Conservation (phyloP, 164 flowering plant species). For the Warburgia ugandensis region DNA sequence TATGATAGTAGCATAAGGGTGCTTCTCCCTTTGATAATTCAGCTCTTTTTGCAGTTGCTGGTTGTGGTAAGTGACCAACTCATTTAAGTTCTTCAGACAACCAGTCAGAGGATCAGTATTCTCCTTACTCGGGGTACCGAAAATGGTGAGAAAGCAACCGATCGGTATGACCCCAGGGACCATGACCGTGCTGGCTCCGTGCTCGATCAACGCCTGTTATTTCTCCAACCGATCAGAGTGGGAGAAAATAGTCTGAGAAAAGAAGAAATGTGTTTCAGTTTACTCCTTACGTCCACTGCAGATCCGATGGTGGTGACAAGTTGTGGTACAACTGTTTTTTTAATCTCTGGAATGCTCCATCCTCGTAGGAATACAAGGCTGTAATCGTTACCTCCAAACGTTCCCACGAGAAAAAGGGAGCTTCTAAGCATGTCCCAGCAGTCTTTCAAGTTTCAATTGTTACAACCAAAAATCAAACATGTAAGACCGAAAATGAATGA, state of each 20-base stretch:
- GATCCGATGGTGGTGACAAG: background rate
- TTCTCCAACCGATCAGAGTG: background rate
- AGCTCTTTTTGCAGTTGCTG: conserved; percentile 25
- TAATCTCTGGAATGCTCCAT: background rate
- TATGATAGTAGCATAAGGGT: conserved; percentile 39
- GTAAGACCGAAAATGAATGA: too few species aligned
- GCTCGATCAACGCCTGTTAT: conserved; percentile 36
- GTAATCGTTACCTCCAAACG: conserved; percentile 34
- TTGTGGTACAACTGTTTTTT: background rate
- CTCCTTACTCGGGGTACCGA: conserved; percentile 14
- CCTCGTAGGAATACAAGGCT: background rate
- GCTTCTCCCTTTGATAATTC: conserved; percentile 19
- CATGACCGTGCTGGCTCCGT: conserved; percentile 45
- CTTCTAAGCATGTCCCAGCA: conserved; percentile 10
- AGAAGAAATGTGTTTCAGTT: background rate
- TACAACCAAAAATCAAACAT: too few species aligned
- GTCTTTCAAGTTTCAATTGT: too few species aligned
- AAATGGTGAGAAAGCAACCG: conserved; percentile 42
- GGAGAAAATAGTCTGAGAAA: background rate
- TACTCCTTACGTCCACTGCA: background rate
- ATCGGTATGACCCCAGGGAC: conserved; percentile 50
- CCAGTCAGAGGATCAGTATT: conserved; percentile 33
- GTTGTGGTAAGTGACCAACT: conserved; percentile 38
- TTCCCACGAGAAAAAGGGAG: conserved; percentile 26
- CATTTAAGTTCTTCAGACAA: conserved; percentile 41